phyloP scores from a whole-genome alignment of 148 eudicot genomes.

The Persicaria maculosa region DNA sequence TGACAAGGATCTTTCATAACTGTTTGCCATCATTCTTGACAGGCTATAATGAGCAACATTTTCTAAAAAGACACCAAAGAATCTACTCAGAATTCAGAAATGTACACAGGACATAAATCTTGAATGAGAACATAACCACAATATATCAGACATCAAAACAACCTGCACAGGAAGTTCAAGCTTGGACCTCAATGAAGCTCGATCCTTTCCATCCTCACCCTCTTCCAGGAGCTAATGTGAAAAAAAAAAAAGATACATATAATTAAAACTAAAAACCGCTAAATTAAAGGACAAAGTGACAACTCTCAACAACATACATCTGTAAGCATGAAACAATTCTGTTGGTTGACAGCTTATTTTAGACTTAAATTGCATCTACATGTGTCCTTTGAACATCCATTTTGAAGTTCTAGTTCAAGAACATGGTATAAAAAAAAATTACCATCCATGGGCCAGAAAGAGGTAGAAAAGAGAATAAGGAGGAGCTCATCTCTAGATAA shows the following conservation, averaged over 20 bases:
- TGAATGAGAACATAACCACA: neutral
- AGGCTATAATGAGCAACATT: neutral
- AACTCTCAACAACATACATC: neutral
- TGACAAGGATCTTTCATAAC: neutral
- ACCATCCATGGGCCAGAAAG: neutral
- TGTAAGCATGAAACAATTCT: neutral
- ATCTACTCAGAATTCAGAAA: neutral
- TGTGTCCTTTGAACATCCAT: neutral
- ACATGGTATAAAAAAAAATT: neutral
- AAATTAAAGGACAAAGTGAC: neutral
- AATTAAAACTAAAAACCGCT: neutral
- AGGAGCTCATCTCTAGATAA: neutral
- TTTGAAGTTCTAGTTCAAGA: neutral
- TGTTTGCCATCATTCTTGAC: neutral
- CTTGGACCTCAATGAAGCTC: slow-evolving; percentile 78
- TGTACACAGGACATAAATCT: neutral
- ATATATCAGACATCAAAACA: slow-evolving; percentile 13
- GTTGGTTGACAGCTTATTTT: neutral
- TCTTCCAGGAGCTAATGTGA: slow-evolving; percentile 70
- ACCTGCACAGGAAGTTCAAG: slow-evolving; percentile 98
- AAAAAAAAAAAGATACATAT: slow-evolving; percentile 8
- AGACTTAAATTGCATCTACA: neutral
- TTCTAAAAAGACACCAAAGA: neutral
- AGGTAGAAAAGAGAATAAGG: neutral
- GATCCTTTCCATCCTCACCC: slow-evolving; percentile 81